Evolutionary conservation across 192 early-diverging fungal species (phyloP).

Genomic region (Umbelopsis vinacea): DNA sequence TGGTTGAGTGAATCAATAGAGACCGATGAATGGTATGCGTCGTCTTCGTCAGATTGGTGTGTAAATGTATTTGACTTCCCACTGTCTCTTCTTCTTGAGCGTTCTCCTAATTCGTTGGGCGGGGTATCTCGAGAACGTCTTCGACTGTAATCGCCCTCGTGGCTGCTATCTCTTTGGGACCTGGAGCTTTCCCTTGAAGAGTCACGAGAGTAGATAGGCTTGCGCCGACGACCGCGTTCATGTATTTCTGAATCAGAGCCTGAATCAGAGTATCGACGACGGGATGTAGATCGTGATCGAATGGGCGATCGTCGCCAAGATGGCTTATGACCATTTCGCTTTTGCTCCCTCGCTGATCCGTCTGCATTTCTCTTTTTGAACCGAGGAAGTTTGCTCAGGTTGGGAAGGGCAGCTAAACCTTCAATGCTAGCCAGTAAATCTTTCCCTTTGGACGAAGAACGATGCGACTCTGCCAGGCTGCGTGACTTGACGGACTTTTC

Average conservation of each 20-base stretch:
- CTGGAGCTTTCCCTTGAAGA: conserved; percentile 15
- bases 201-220: conserved; percentile 18
- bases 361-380: conserved; percentile 46
- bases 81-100: not conserved
- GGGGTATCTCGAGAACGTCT: conserved; percentile 29
- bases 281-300: conserved; percentile 6
- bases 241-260: conserved; percentile 7
- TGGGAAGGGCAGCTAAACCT: conserved; percentile 12
- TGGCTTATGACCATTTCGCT: conserved; percentile 3
- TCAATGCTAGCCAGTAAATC: conserved; percentile 8
- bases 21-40: conserved; percentile 31
- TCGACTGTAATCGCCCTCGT: conserved; percentile 1
- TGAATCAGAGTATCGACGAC: not conserved
- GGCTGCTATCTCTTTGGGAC: conserved; percentile 20
- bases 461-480: not conserved
- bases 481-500: not conserved
- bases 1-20: conserved; percentile 3
- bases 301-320: conserved; percentile 1
- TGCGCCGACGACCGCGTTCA: conserved; percentile 20
- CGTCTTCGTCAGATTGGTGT: conserved; percentile 31
- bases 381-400: conserved; percentile 42
- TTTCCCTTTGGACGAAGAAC: not conserved
- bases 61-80: not conserved
- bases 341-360: not conserved
- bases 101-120: not conserved